Evolutionary conservation across 371 early-diverging fungal species (phyloP).

Genomic region (Lichtheimia ramosa): DNA sequence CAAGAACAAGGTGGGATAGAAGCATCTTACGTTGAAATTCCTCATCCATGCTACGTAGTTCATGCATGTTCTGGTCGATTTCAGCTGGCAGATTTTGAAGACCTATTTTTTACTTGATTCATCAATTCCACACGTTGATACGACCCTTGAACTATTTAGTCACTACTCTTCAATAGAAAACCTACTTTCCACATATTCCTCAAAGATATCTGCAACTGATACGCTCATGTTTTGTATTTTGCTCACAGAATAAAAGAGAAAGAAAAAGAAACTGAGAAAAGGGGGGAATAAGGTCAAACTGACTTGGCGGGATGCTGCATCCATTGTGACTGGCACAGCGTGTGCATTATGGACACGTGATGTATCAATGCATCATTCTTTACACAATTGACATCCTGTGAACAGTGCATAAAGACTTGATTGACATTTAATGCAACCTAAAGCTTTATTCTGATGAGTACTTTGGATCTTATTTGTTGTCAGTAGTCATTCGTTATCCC

Average conservation of each 20-base stretch:
- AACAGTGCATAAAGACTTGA: no score
- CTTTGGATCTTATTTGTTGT: no score
- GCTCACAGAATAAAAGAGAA: background rate
- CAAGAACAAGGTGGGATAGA: background rate
- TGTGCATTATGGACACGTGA: no score
- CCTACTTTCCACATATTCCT: constrained; percentile 56
- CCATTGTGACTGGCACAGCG: no score
- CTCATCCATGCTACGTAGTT: constrained; percentile 54
- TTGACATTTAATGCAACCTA: no score
- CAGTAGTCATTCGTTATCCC: no score
- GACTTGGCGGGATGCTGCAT: no score
- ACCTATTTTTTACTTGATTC: constrained; percentile 21
- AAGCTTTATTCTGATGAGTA: no score
- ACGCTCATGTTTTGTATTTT: constrained; percentile 28
- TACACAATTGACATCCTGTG: no score
- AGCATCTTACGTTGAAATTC: constrained; percentile 45
- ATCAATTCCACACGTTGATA: background rate
- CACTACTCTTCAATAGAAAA: background rate
- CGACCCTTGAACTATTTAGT: background rate
- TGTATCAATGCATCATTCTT: no score
- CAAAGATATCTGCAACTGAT: constrained; percentile 50
- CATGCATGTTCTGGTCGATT: constrained; percentile 56
- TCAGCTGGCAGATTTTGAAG: constrained; percentile 51
- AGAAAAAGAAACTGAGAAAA: background rate
- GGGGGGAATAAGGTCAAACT: no score